Conservation (phyloP, 371 early-diverging fungal species). For the Fennellomyces sp. region DNA sequence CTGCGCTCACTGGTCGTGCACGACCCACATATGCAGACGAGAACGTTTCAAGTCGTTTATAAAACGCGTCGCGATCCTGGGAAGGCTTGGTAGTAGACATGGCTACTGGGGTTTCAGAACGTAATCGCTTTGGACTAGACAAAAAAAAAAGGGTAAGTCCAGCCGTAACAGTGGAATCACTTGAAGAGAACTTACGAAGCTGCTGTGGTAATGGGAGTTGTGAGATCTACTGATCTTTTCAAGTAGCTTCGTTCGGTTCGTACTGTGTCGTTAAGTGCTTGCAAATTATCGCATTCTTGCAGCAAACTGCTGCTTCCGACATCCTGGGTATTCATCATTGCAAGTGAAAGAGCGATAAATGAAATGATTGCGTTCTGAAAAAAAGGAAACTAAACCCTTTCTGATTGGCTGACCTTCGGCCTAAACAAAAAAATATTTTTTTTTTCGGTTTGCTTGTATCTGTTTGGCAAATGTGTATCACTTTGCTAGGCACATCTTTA, state of each 20-base stretch:
- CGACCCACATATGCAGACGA: conserved; percentile 3
- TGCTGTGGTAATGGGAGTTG: too few relatives aligned
- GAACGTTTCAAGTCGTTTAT: conserved; percentile 12
- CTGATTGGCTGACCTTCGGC: too few relatives aligned
- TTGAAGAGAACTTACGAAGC: too few relatives aligned
- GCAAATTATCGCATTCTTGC: not conserved
- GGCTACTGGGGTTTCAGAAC: not conserved
- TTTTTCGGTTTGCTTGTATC: too few relatives aligned
- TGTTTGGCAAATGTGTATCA: too few relatives aligned
- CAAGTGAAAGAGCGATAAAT: not conserved
- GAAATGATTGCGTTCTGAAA: not conserved
- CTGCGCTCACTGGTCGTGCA: conserved; percentile 10
- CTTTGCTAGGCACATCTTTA: not conserved
- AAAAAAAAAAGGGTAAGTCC: not conserved
- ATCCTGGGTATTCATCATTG: not conserved
- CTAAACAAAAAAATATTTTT: too few relatives aligned
- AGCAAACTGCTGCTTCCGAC: not conserved
- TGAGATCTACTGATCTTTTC: not conserved
- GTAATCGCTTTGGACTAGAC: not conserved
- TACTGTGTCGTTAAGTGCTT: not conserved
- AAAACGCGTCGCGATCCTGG: conserved; percentile 12
- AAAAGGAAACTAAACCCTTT: too few relatives aligned
- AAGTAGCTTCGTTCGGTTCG: not conserved
- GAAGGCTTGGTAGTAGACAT: not conserved
- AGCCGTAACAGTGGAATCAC: not conserved